Conservation (phyloP, 495 filamentous ascomycete species). For the Lasiosphaeria ovina region DNA sequence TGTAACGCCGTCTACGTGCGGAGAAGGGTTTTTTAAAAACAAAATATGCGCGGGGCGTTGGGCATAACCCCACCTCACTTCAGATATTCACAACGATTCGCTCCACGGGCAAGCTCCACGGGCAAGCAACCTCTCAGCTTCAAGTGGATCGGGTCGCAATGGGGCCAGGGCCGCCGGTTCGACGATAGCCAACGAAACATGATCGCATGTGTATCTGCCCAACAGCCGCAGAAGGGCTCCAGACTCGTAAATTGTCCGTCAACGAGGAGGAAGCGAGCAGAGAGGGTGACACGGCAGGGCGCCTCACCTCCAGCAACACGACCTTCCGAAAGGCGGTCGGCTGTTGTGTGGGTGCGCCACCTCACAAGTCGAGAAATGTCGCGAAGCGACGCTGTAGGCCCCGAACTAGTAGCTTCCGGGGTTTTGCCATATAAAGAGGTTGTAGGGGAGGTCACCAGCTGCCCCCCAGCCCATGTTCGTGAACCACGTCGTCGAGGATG, state of each 20-base stretch:
- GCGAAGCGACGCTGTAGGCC: background rate
- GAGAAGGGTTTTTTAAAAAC: too few species aligned
- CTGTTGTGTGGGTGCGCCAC: background rate
- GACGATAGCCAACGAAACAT: slow-evolving; percentile 15
- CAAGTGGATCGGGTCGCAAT: slow-evolving; percentile 15
- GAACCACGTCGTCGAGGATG: slow-evolving; percentile 8
- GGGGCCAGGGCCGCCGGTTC: slow-evolving; percentile 5
- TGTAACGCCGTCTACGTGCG: too few species aligned
- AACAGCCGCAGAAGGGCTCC: slow-evolving; percentile 19
- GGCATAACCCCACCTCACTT: background rate
- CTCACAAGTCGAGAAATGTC: background rate
- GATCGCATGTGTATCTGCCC: slow-evolving; percentile 23
- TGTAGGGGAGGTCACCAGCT: background rate
- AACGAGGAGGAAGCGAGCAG: background rate
- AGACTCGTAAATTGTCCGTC: slow-evolving; percentile 1
- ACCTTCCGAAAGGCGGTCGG: background rate
- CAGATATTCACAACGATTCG: background rate
- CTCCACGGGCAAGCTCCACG: background rate
- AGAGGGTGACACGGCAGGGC: slow-evolving; percentile 10
- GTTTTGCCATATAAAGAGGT: background rate
- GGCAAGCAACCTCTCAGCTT: slow-evolving; percentile 8
- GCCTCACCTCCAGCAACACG: background rate
- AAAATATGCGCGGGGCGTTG: background rate
- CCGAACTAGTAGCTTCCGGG: background rate
- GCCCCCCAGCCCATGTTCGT: slow-evolving; percentile 9